Conservation (phyloP, 2,329 filamentous ascomycete species). For the Aureobasidium leucospermi region DNA sequence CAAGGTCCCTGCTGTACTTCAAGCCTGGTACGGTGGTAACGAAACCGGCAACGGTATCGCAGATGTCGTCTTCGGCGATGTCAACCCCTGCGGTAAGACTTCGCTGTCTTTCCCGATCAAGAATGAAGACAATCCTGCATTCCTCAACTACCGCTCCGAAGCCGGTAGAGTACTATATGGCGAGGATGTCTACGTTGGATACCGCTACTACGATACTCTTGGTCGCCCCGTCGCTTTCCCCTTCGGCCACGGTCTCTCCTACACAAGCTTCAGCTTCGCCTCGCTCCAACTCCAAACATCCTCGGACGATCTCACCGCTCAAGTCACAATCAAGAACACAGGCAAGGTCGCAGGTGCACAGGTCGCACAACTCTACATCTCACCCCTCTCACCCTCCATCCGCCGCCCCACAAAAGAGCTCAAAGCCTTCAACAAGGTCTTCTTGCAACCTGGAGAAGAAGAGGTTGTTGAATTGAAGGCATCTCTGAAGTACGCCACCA, state of each 20-base stretch:
- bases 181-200: constrained; percentile 67
- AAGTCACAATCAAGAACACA: constrained; percentile 48
- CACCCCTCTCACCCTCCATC: constrained; percentile 56
- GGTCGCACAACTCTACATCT: constrained; percentile 61
- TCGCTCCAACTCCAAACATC: constrained; percentile 43
- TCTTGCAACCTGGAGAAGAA: constrained; percentile 50
- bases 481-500: constrained; percentile 57
- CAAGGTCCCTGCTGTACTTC: constrained; percentile 57
- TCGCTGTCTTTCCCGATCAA: constrained; percentile 60
- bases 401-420: constrained; percentile 63
- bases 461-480: constrained; percentile 51
- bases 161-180: constrained; percentile 62
- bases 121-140: constrained; percentile 52
- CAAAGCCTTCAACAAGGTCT: constrained; percentile 60
- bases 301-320: constrained; percentile 42
- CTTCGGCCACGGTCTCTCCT: constrained; percentile 73
- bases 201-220: constrained; percentile 62
- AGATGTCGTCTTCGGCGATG: constrained; percentile 66
- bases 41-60: constrained; percentile 76
- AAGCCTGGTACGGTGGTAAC: constrained; percentile 82
- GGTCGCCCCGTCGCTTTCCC: constrained; percentile 58
- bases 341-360: constrained; percentile 53
- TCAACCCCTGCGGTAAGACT: constrained; percentile 68
- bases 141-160: constrained; percentile 66
- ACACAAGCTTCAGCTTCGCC: constrained; percentile 64